Evolutionary conservation across 1,139 yeast species (phyloP), one percentile per base, ranked within the genome.

Genomic region (Diutina scorzettiae): DNA sequence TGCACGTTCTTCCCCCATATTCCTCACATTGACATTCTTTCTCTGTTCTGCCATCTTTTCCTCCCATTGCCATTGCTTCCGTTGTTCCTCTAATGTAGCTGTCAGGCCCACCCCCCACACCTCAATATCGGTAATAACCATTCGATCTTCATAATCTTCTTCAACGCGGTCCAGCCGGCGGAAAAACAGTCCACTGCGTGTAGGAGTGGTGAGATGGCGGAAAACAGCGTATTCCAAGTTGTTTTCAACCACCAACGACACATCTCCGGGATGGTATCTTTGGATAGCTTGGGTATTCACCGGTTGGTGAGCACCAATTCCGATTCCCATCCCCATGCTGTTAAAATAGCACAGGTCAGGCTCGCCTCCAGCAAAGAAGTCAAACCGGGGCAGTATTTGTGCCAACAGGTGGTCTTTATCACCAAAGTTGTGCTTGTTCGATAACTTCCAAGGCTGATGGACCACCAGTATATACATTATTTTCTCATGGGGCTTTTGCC

Each of bases 31-130:
- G 3, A 87, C 74, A 29, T 73, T 68, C 52, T 80, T 84, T 44
- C 96, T 66, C 28, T 86, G 79, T 50, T 76, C 73, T 0, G 95
- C 95, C 55, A 85, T 95, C 42, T 77, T 69, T 53, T 82, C 82
- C 55, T 89, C 96, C 96, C 96, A 86, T 53, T 81, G 89, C 93
- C 95, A 82, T 48, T 74, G 75, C 52, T 74, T 75, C 44, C 71
- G 64, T 58, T 89, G 96, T 46, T 81, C 89, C 24, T 73, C 81
- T 42, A 86, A 62, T 48, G 84, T 94, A 47, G 77, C 76, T 18
- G 73, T 75, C 5, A 83, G 76, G 1, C 96, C 96, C 44, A 86
- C 71, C 0, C 97, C 97, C 91, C 94, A 84, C 0, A 86, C 95
- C 56, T 87, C 96, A 19, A 89, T 63, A 49, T 82, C 89, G 3